Percentiles rank a stretch among this genome's conserved stretches.
Evolutionary conservation across 352 stramenopile species (phyloP).

Genomic region (Globisporangium spinosum): DNA sequence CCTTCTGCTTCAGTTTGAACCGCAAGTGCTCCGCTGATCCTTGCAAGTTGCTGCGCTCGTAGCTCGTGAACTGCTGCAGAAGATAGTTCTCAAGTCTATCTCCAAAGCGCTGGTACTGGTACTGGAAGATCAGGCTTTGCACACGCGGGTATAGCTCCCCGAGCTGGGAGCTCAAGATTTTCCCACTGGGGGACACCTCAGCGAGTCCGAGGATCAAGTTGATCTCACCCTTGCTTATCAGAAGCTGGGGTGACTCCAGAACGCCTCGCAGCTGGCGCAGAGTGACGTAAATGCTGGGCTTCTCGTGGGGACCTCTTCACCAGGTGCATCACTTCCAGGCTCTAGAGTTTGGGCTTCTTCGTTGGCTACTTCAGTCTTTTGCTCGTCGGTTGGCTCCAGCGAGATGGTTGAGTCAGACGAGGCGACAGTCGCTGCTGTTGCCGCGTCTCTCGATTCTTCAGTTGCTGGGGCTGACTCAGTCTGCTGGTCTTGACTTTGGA

Average conservation of each 20-base stretch:
- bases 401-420: slow-evolving; percentile 6
- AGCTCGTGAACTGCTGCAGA: slow-evolving; percentile 44
- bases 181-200: slow-evolving; percentile 19
- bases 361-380: slow-evolving; percentile 13
- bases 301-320: slow-evolving; percentile 11
- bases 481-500: slow-evolving; percentile 32
- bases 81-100: slow-evolving; percentile 40
- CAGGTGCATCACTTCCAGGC: not conserved
- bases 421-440: slow-evolving; percentile 3
- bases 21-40: slow-evolving; percentile 51
- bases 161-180: slow-evolving; percentile 37
- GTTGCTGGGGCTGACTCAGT: not conserved
- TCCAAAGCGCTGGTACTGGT: slow-evolving; percentile 43
- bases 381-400: not conserved
- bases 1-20: slow-evolving; percentile 38
- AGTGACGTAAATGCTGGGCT: slow-evolving; percentile 30
- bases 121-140: slow-evolving; percentile 54
- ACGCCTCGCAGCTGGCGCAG: slow-evolving; percentile 38
- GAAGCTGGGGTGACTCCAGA: slow-evolving; percentile 48
- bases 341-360: slow-evolving; percentile 10
- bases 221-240: slow-evolving; percentile 54
- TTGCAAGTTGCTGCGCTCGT: slow-evolving; percentile 43
- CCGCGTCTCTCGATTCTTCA: slow-evolving; percentile 15
- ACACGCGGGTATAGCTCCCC: slow-evolving; percentile 40
- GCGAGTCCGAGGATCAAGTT: slow-evolving; percentile 51